These are phyloP conservation scores for Oryza officinalis DNA, from an alignment of 176 grass and related monocot genomes.

Conservation along the genomic window DNA sequence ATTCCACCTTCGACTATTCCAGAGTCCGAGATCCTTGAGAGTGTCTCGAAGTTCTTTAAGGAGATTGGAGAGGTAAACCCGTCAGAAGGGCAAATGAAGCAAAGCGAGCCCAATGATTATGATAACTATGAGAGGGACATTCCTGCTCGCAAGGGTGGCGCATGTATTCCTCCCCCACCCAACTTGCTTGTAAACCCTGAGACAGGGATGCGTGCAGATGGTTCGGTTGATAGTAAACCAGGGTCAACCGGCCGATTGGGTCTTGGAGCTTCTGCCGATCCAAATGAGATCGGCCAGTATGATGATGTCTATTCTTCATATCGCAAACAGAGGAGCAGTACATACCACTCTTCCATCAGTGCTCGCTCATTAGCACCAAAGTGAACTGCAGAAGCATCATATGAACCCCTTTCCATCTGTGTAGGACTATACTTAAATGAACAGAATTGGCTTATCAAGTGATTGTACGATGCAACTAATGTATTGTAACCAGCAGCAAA, in stretches of 20 bases:
- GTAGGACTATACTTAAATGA: constrained; percentile 6
- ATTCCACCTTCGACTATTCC: constrained; percentile 79
- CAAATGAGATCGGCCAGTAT: constrained; percentile 71
- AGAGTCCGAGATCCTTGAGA: constrained; percentile 77
- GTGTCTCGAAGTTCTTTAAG: constrained; percentile 85
- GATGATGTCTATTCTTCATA: constrained; percentile 92
- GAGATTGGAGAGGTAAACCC: constrained; percentile 94
- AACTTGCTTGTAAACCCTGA: constrained; percentile 83
- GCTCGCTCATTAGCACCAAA: constrained; percentile 48
- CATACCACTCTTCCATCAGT: constrained; percentile 83
- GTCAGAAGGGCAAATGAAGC: constrained; percentile 78
- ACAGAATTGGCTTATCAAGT: neutral
- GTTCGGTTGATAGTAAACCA: constrained; percentile 59
- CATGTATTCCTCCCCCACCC: constrained; percentile 83
- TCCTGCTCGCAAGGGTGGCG: constrained; percentile 74
- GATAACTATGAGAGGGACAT: constrained; percentile 71
- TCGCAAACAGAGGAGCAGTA: constrained; percentile 92
- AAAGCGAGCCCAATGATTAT: constrained; percentile 52
- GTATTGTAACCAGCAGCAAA: neutral
- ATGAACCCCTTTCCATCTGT: neutral
- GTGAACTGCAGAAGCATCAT: neutral
- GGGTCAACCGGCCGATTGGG: constrained; percentile 65
- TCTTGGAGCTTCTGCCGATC: constrained; percentile 68
- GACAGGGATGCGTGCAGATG: constrained; percentile 74
- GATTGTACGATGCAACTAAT: constrained; percentile 37